Conservation (phyloP, 176 grass and related monocot genomes). For the Sorghum bicolor region DNA sequence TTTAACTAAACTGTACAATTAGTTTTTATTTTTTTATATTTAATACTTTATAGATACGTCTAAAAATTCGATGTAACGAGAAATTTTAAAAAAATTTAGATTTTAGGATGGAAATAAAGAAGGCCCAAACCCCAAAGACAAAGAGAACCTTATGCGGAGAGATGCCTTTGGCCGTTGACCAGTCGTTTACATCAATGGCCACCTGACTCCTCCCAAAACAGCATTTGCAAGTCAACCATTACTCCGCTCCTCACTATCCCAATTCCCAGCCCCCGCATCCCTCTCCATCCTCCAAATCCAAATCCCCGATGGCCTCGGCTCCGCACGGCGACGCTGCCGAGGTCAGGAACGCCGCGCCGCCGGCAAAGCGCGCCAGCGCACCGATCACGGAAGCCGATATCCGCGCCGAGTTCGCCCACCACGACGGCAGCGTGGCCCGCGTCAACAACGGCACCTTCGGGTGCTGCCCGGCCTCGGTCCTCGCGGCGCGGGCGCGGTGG, state of each 20-base stretch:
- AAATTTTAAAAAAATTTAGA: too few species aligned
- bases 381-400: slow-evolving; percentile 32
- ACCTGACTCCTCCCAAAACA: background rate
- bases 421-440: slow-evolving; percentile 50
- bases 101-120: too few species aligned
- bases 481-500: slow-evolving; percentile 39
- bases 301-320: slow-evolving; percentile 11
- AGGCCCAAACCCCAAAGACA: too few species aligned
- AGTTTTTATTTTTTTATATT: too few species aligned
- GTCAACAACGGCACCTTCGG: slow-evolving; percentile 81
- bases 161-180: background rate
- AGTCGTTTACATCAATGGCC: background rate
- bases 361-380: slow-evolving; percentile 8
- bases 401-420: slow-evolving; percentile 61
- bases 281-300: background rate
- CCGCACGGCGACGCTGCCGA: background rate
- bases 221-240: background rate
- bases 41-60: too few species aligned
- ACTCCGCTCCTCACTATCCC: background rate
- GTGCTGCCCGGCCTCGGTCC: slow-evolving; percentile 52
- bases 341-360: slow-evolving; percentile 1
- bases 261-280: background rate
- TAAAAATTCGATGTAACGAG: too few species aligned
- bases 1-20: too few species aligned
- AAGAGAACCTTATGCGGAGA: too few species aligned